These are phyloP conservation scores for Epichloe festucae DNA, from an alignment of 2,329 filamentous ascomycete genomes.

Conservation along the genomic window DNA sequence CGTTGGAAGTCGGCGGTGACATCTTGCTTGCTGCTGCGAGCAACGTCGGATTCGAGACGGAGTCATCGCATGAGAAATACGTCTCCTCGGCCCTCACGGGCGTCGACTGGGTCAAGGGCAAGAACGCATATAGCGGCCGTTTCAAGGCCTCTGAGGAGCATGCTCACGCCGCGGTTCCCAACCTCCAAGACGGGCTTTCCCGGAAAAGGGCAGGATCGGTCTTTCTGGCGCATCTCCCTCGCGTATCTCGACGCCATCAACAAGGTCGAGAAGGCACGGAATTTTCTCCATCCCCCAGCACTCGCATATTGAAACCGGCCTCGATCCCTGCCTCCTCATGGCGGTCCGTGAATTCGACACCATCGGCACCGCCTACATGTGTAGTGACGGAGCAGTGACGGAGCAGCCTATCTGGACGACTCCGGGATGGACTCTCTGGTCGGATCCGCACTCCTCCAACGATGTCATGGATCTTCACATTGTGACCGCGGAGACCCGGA, in stretches of 20 bases:
- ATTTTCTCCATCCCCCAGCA: not conserved
- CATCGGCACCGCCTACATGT: slow-evolving; percentile 6
- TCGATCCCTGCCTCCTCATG: not conserved
- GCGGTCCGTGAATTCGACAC: slow-evolving; percentile 4
- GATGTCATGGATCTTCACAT: slow-evolving; percentile 9
- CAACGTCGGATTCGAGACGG: not conserved
- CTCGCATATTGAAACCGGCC: too few species aligned
- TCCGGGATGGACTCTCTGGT: not conserved
- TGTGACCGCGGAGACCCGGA: slow-evolving; percentile 5
- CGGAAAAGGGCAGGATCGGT: slow-evolving; percentile 2
- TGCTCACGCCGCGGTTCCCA: slow-evolving; percentile 1
- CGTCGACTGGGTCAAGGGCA: slow-evolving; percentile 4
- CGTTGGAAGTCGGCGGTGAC: too few species aligned
- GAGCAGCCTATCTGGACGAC: too few species aligned
- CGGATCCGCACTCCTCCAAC: slow-evolving; percentile 4
- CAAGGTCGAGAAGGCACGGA: not conserved
- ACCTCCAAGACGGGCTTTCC: slow-evolving; percentile 1
- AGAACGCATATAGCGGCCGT: slow-evolving; percentile 2
- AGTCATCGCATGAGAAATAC: slow-evolving; percentile 3
- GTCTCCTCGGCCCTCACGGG: slow-evolving; percentile 6
- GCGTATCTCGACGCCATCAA: slow-evolving; percentile 5
- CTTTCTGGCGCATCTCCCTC: slow-evolving; percentile 4
- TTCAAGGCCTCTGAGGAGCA: slow-evolving; percentile 1
- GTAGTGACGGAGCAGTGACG: slow-evolving; percentile 2
- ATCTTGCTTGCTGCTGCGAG: not conserved